Evolutionary conservation across 805 yeast species (phyloP), one percentile per base, ranked within the genome.

Genomic region (Zygotorulaspora danielsina): DNA sequence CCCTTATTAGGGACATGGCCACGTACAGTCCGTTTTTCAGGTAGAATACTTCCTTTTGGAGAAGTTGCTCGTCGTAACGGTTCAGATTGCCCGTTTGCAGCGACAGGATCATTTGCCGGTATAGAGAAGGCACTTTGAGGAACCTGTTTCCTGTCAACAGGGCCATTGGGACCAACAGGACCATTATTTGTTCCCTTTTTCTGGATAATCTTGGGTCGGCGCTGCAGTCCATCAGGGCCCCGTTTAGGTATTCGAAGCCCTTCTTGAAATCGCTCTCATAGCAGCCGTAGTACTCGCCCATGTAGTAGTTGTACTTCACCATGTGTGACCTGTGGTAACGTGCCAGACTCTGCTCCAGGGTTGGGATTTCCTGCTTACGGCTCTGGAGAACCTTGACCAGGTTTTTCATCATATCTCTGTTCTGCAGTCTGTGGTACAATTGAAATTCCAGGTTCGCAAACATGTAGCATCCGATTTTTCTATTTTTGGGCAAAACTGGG

Each of bases 401-500:
- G 36, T 84, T 81, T 49, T 78, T 78, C 22, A 90, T 87, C 57
- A 86, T 71, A 50, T 86, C 87, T 27, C 74, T 67, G 53, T 83
- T 84, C 32, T 73, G 70, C 48, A 86, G 65, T 50, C 70, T 70
- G 66, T 80, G 78, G 61, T 85, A 87, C 17, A 83, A 70, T 50
- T 76, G 76, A 59, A 86, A 78, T 42, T 87, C 72, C 38, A 79
- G 72, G 27, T 81, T 79, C 13, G 84, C 74, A 57, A 86, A 81
- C 60, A 75, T 79, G 61, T 81, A 84, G 13, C 83, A 79, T 35
- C 81, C 84, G 46, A 63, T 61, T 51, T 80, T 71, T 54, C 84
- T 82, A 44, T 81, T 75, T 10, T 52, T 51, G 0, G 33, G 36
- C 15, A 59, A 34, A 19, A 73, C 73, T n/a, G 76, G 73, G 44